Evolutionary conservation across 352 stramenopile species (phyloP).

Genomic region (Peronosclerospora sorghi): DNA sequence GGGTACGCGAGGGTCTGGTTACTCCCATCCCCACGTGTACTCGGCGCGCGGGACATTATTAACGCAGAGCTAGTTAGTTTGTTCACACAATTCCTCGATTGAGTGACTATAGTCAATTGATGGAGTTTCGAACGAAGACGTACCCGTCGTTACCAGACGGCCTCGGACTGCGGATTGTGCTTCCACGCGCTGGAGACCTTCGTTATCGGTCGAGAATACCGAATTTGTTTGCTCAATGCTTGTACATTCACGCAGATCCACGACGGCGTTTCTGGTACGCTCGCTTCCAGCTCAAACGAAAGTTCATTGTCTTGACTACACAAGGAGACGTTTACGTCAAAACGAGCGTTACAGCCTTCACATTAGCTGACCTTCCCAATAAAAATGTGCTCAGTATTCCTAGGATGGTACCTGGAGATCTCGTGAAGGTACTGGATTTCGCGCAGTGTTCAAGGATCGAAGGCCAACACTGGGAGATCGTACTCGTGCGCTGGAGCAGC

Average conservation of each 20-base stretch:
- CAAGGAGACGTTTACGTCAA: slow-evolving; percentile 59
- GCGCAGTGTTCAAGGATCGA: slow-evolving; percentile 41
- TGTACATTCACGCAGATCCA: slow-evolving; percentile 44
- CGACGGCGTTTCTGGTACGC: slow-evolving; percentile 34
- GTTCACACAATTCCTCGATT: neutral
- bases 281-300: slow-evolving; percentile 45
- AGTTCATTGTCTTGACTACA: slow-evolving; percentile 68
- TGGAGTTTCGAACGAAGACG: slow-evolving; percentile 49
- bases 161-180: slow-evolving; percentile 29
- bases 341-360: slow-evolving; percentile 20
- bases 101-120: slow-evolving; percentile 9
- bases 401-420: slow-evolving; percentile 31
- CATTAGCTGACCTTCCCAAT: slow-evolving; percentile 28
- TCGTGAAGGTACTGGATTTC: slow-evolving; percentile 62
- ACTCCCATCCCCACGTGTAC: slow-evolving; percentile 13
- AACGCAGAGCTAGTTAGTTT: neutral
- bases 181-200: slow-evolving; percentile 47
- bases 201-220: slow-evolving; percentile 41
- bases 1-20: slow-evolving; percentile 5
- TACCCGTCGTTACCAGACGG: slow-evolving; percentile 47
- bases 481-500: slow-evolving; percentile 56
- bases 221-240: slow-evolving; percentile 27
- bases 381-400: slow-evolving; percentile 45
- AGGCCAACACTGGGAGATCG: slow-evolving; percentile 50
- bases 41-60: slow-evolving; percentile 19